Percentiles rank a stretch among this genome's conserved stretches.
These are phyloP conservation scores for Solanum bulbocastanum DNA, from an alignment of 257 asterid genomes.

Conservation along the genomic window DNA sequence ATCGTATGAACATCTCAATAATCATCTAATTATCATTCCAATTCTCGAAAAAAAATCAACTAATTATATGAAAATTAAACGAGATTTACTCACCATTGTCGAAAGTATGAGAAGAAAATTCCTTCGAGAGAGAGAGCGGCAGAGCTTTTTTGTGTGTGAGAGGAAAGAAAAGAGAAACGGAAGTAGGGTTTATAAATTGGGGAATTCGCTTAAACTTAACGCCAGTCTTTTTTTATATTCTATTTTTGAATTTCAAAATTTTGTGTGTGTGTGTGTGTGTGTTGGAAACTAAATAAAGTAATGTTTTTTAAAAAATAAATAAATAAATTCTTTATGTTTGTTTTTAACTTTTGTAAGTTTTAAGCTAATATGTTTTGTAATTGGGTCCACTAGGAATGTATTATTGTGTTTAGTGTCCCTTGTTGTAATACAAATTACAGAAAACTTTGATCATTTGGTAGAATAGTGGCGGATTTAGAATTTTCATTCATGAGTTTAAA, in stretches of 20 bases:
- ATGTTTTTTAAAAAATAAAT: background rate
- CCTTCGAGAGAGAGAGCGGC: background rate
- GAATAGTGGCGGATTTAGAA: no score
- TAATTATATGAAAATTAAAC: background rate
- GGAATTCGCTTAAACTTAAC: conserved; percentile 4
- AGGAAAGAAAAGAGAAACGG: background rate
- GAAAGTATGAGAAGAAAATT: no score
- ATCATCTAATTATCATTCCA: background rate
- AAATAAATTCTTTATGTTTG: background rate
- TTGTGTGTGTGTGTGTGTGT: background rate
- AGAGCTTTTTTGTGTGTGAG: background rate
- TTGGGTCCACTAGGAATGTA: background rate
- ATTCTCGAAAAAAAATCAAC: background rate
- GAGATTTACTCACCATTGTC: background rate
- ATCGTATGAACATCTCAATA: background rate
- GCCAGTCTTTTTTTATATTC: conserved; percentile 6
- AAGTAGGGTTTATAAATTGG: conserved; percentile 8
- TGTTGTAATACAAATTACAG: background rate
- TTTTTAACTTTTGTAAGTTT: background rate
- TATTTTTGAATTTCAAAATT: conserved; percentile 6
- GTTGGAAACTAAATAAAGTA: background rate
- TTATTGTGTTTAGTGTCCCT: background rate
- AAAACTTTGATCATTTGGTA: background rate
- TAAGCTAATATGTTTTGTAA: background rate
- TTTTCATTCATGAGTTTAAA: no score